Evolutionary conservation across 1,284 basidiomycete species (phyloP).

Genomic region (Cystobasidium pallidum): DNA sequence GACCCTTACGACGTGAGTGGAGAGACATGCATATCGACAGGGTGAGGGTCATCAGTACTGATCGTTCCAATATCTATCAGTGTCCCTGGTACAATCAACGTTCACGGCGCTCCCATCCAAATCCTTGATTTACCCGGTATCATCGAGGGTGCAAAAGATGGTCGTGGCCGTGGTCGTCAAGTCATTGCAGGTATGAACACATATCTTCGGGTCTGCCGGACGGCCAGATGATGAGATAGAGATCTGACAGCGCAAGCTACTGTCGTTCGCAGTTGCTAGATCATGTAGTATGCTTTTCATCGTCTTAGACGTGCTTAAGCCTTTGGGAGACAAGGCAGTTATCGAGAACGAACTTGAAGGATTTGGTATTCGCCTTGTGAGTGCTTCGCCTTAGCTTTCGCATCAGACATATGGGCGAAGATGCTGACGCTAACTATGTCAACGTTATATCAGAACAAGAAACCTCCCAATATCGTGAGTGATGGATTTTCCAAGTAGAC

Average conservation of each 20-base stretch:
- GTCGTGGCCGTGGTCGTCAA: slow-evolving; percentile 95
- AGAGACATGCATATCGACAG: not conserved
- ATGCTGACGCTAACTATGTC: slow-evolving; percentile 57
- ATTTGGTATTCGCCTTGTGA: slow-evolving; percentile 65
- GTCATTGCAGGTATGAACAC: slow-evolving; percentile 73
- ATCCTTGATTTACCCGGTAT: slow-evolving; percentile 71
- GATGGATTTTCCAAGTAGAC: no score
- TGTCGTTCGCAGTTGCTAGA: slow-evolving; percentile 71
- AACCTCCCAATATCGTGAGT: slow-evolving; percentile 76
- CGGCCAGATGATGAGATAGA: not conserved
- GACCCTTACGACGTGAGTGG: slow-evolving; percentile 57
- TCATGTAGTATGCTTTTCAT: slow-evolving; percentile 99
- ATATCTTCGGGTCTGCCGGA: not conserved
- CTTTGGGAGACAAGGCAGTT: slow-evolving; percentile 88
- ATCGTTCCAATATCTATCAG: slow-evolving; percentile 54
- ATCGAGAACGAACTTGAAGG: slow-evolving; percentile 93
- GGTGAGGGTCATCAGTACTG: not conserved
- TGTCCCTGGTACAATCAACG: slow-evolving; percentile 89
- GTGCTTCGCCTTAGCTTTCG: slow-evolving; percentile 42
- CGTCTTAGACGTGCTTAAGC: slow-evolving; percentile 95
- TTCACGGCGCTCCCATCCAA: slow-evolving; percentile 87
- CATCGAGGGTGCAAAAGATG: slow-evolving; percentile 98
- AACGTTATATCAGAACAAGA: slow-evolving; percentile 84
- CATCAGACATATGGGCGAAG: slow-evolving; percentile 56
- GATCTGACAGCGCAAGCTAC: not conserved